Base-by-base conservation (phyloP, 768 basidiomycete species). In the Mycena haematopus region DNA sequence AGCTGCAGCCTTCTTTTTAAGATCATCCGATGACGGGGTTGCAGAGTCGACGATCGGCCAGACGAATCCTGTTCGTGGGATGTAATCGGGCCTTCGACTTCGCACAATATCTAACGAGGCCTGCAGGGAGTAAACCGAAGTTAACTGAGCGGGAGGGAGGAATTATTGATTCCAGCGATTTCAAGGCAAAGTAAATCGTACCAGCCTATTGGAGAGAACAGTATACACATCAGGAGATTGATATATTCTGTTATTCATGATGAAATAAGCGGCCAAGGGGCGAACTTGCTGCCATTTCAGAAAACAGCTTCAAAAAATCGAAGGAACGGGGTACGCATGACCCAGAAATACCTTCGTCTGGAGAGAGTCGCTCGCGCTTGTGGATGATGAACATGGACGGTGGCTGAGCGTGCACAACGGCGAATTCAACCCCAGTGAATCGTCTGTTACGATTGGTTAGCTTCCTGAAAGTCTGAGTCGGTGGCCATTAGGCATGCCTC, bases 351-450 rank as follows among this genome's bases (percentile, higher is more conserved):
- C 94, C 90, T 84, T 94, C 87, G 24, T 92, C 88, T 2, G 92
- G 92, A 7, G 91, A 93, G 54, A 92, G 66, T 36, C 95, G 83
- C 64, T 95, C 90, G 63, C 92, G 85, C 75, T 95, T 96, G 73
- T 96, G 94, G 44, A 96, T 91, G 66, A 96, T 83, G 75, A 95
- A 96, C 59, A 95, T 80, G 33, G 87, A 82, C 1, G 95, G 95
- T 10, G 93, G 88, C 56, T 88, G 79, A 2, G 91, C 83, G 70
- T 93, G 90, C 3, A 90, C 91, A 56, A 96, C 80, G 14, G 90
- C 90, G 66, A 95, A 96, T 74, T 96, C 93, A 57, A 92, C 79
- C 42, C 95, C 95, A 42, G 85, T 89, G 75, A 96, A 95, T 21
- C 91, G 90, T 77, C 93, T 94, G 69, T 31, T 61, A 21, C 27